Evolutionary conservation across 1,139 yeast genomes (phyloP).

Genomic region (Scheffersomyces insectosa): DNA sequence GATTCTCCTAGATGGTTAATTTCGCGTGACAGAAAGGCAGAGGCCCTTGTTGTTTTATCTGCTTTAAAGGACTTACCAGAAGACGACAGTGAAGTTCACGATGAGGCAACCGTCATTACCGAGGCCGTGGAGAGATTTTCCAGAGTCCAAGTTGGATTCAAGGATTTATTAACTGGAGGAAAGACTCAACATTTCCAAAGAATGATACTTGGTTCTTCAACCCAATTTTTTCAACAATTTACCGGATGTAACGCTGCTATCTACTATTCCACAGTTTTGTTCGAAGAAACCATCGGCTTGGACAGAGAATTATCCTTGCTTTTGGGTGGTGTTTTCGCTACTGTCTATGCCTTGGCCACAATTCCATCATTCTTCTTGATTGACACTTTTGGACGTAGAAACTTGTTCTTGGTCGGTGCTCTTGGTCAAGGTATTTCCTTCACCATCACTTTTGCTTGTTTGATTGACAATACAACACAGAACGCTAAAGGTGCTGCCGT

Average conservation of each 20-base stretch:
- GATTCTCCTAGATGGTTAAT: constrained; percentile 80
- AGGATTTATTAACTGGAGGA: constrained; percentile 59
- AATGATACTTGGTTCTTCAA: constrained; percentile 62
- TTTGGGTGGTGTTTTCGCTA: constrained; percentile 65
- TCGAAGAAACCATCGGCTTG: constrained; percentile 53
- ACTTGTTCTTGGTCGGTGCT: constrained; percentile 52
- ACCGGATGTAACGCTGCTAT: constrained; percentile 71
- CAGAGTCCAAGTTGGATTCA: constrained; percentile 39
- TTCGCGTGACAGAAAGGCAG: constrained; percentile 50
- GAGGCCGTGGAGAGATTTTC: constrained; percentile 45
- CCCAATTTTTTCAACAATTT: constrained; percentile 62
- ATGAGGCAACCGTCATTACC: constrained; percentile 41
- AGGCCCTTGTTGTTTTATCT: constrained; percentile 46
- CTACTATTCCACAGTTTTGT: constrained; percentile 65
- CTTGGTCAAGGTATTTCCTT: constrained; percentile 46
- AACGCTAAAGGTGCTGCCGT: constrained; percentile 49
- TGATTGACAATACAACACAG: constrained; percentile 30
- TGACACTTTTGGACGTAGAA: constrained; percentile 71
- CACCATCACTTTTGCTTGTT: constrained; percentile 44
- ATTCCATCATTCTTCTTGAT: constrained; percentile 64
- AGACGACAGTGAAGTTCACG: constrained; percentile 48
- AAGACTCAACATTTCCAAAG: constrained; percentile 57
- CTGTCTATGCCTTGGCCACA: constrained; percentile 61
- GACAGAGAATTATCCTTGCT: constrained; percentile 54
- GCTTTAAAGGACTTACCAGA: constrained; percentile 36